phyloP scores from a whole-genome alignment of 306 rosid species.

The Begonia loranthoides region DNA sequence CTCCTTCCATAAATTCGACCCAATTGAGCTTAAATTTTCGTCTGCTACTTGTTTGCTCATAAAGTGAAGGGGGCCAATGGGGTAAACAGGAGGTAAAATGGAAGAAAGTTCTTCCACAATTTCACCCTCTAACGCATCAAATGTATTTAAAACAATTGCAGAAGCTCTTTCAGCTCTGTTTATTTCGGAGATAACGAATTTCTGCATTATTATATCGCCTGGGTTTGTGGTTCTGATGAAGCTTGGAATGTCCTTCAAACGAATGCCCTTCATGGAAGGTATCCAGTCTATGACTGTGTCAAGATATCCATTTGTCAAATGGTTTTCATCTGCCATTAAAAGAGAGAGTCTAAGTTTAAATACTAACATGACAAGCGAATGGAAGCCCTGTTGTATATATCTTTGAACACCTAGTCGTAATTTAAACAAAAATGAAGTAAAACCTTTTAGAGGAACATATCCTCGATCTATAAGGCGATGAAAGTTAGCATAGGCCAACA shows the following conservation, averaged over 20 bases:
- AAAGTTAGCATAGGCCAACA: conserved; percentile 16
- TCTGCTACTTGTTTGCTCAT: conserved; percentile 13
- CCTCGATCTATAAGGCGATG: conserved; percentile 16
- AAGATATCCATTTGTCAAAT: conserved; percentile 37
- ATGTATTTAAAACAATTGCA: conserved; percentile 47
- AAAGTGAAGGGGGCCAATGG: conserved; percentile 47
- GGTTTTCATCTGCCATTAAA: conserved; percentile 28
- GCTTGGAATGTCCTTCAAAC: conserved; percentile 35
- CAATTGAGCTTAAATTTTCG: conserved; percentile 10
- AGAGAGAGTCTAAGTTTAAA: not conserved
- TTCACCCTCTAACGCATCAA: conserved; percentile 34
- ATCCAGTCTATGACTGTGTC: conserved; percentile 45
- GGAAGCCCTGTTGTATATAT: not conserved
- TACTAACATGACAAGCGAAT: not conserved
- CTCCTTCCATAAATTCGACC: conserved; percentile 60
- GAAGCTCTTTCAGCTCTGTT: conserved; percentile 27
- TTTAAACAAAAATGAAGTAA: not conserved
- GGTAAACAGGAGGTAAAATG: conserved; percentile 29
- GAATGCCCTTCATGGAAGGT: conserved; percentile 37
- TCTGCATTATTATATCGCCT: conserved; percentile 23
- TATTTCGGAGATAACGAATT: not conserved
- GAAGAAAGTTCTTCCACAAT: conserved; percentile 21
- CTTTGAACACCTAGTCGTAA: not conserved
- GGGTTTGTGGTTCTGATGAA: conserved; percentile 47
- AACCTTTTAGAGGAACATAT: conserved; percentile 24